Evolutionary conservation across 129 eudicot genomes (phyloP), one percentile per base, ranked within the genome.

Genomic region (Centella asiatica): DNA sequence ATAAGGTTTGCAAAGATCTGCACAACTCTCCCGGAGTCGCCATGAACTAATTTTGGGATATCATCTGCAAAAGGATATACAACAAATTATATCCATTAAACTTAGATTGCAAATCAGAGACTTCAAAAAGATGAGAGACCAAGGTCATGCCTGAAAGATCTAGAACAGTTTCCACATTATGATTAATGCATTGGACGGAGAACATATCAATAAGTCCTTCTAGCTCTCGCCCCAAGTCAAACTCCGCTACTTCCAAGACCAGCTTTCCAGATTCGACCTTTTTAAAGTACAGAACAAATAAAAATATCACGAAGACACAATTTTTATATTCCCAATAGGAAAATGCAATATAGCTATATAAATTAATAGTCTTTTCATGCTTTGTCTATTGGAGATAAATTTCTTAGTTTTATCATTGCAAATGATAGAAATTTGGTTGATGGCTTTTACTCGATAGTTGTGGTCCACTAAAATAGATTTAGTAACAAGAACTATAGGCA

Each of bases 181-280:
- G 95, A 62, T 92, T 84, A 57, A 87, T 84, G 76, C 96, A 82
- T 76, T 87, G 95, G 55, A 92, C 96, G 39, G 96, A 92, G 69
- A 87, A 87, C 95, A 92, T 87, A 72, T 92, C 98, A 7, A 87
- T 71, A 65, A 92, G 94, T 55, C 98, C 98, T 80, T 92, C 98
- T 69, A 92, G 98, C 69, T 92, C 98, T 73, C 84, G 67, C 57
- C 95, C 94, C 74, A 92, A 78, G 72, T 92, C 81, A 47, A 87
- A 92, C 39, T 82, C 98, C 33, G 90, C 74, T 67, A 77, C 87
- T 72, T 92, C 98, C n/a, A 92, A 76, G 55, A 82, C 87, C 66
- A 92, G 76, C 58, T 92, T 92, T 61, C 98, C 98, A 53, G 96
- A 88, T 74, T 92, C 98, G 25, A 92, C 98, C 98, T 92, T 80